Percentiles rank a stretch among this genome's conserved stretches.
These are phyloP conservation scores for Candida glaebosa DNA, from an alignment of 805 yeast species.

Conservation along the genomic window DNA sequence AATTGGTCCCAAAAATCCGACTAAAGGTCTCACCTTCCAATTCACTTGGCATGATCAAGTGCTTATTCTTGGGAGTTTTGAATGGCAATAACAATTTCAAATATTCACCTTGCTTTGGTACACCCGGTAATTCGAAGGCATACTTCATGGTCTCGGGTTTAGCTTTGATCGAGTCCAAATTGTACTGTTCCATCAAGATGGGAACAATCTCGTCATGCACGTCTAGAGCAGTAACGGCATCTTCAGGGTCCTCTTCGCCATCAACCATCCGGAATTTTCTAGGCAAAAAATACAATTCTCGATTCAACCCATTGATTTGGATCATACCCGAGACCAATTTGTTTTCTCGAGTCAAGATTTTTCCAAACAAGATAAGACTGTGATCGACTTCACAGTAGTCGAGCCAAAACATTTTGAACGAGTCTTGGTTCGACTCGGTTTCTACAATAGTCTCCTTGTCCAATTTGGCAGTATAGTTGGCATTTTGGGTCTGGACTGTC, in stretches of 20 bases:
- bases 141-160: conserved; percentile 74
- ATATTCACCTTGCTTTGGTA: conserved; percentile 79
- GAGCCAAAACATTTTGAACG: conserved; percentile 80
- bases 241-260: conserved; percentile 36
- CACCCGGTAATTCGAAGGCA: conserved; percentile 79
- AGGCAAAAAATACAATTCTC: conserved; percentile 80
- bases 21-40: conserved; percentile 72
- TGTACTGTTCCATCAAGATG: conserved; percentile 58
- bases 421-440: conserved; percentile 31
- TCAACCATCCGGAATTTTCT: conserved; percentile 43
- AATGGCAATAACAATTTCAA: conserved; percentile 75
- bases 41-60: conserved; percentile 53
- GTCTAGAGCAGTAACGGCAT: conserved; percentile 52
- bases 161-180: conserved; percentile 59
- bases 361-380: conserved; percentile 75
- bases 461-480: conserved; percentile 32
- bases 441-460: conserved; percentile 20
- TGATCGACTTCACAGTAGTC: conserved; percentile 81
- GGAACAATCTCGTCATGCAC: conserved; percentile 76
- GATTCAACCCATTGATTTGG: conserved; percentile 63
- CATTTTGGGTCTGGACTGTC: conserved; percentile 14
- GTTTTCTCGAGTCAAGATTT: conserved; percentile 58
- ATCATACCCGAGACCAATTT: conserved; percentile 69
- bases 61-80: conserved; percentile 54
- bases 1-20: conserved; percentile 74